A percentile compares a stretch with the other conserved stretches of the same genome.
These are phyloP conservation scores for Russula vinacea DNA, from an alignment of 768 basidiomycete genomes.

Conservation along the genomic window DNA sequence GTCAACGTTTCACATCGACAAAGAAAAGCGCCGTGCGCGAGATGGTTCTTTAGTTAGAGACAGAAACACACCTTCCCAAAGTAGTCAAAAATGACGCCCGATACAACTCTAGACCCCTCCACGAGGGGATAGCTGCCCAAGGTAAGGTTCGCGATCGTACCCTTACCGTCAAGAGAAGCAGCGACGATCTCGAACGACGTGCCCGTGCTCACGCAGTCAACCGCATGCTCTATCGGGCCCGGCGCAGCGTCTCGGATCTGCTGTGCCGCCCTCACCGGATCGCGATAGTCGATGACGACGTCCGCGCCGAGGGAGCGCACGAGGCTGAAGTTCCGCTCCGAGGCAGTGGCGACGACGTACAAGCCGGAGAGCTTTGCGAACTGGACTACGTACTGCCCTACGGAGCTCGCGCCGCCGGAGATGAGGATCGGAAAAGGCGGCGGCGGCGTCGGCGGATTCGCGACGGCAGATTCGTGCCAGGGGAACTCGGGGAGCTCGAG, in stretches of 20 bases:
- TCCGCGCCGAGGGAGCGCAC: slow-evolving; percentile 40
- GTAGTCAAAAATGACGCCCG: slow-evolving; percentile 3
- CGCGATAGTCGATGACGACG: slow-evolving; percentile 35
- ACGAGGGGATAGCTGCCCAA: neutral
- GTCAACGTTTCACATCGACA: neutral
- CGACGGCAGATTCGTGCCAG: neutral
- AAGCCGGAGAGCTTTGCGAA: slow-evolving; percentile 36
- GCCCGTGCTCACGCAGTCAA: slow-evolving; percentile 9
- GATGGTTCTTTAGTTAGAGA: no score
- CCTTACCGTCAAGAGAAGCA: neutral
- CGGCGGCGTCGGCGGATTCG: neutral
- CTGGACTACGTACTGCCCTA: slow-evolving; percentile 38
- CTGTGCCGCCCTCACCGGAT: slow-evolving; percentile 21
- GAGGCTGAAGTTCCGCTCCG: slow-evolving; percentile 39
- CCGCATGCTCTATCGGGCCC: neutral
- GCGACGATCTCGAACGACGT: slow-evolving; percentile 7
- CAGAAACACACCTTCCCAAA: slow-evolving; percentile 19
- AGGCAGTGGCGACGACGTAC: slow-evolving; percentile 39
- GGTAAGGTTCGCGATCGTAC: slow-evolving; percentile 5
- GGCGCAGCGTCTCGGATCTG: slow-evolving; percentile 21
- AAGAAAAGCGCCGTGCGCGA: neutral
- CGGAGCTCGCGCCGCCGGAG: slow-evolving; percentile 36
- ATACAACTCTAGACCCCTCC: slow-evolving; percentile 2
- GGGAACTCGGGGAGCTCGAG: no score
- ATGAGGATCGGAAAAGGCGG: slow-evolving; percentile 30